Base-by-base conservation (phyloP, 345 rosid species). In the Sonneratia alba region DNA sequence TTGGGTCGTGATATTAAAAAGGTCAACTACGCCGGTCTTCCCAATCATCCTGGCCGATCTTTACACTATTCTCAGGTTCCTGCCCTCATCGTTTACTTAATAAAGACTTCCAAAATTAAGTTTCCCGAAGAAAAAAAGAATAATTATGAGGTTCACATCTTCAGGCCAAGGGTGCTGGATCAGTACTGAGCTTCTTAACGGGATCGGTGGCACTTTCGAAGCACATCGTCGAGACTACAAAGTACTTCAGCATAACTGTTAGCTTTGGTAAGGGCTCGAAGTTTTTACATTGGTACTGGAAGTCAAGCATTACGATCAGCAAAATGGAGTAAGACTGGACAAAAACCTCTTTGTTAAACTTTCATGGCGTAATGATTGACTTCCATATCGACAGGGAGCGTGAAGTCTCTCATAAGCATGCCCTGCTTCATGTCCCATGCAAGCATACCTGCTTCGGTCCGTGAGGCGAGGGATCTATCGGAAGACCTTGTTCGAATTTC, bases 351-450 rank as follows among this genome's bases (percentile, higher is more conserved):
- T n/a, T n/a, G 22, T 21, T 53, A 53, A 27, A 3, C 38, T 62
- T n/a, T 62, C 37, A 15, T 62, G 92, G 34, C 36, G 34, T 4
- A 38, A 4, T 24, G 71, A 12, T 32, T 62, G 38, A 13, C 24
- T 62, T 12, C 32, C 22, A 2, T 62, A 15, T 62, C 37, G 2
- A 27, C 63, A 95, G 98, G 99, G 70, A 90, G 97, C 71, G 98
- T 95, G 63, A 95, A 95, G 81, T 95, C 96, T 63, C 96, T 95
- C 56, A 90, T 95, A 79, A 92, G 97, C 88, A 78, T 95, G 97
- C 98, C 98, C 3, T 90, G 99, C 84, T 95, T 92, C 80, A 95
- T 95, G 99, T 95, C 98, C 24, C 98, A 95, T 78, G 97, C 98
- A 59, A 89, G 92, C 77, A 92, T 92, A 79, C 98, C 99, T 0